Conservation (phyloP, 257 asterid species). For the Oldenlandia corymbosa region DNA sequence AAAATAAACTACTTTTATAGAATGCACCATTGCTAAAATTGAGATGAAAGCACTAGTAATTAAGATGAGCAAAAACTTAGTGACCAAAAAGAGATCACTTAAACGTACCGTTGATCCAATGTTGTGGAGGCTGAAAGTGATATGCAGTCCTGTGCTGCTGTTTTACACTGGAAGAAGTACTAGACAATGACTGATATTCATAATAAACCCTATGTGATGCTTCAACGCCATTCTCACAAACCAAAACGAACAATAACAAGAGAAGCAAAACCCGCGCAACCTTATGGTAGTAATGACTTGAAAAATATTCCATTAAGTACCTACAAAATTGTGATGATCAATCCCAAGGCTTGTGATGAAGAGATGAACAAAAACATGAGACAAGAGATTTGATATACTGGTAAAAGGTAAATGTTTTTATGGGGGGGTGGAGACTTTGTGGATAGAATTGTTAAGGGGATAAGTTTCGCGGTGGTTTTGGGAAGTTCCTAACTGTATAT, state of each 20-base stretch:
- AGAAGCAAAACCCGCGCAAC: not conserved
- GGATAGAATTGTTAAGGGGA: not conserved
- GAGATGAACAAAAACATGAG: too few relatives aligned
- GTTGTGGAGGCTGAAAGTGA: slow-evolving; percentile 1
- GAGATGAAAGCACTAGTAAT: too few relatives aligned
- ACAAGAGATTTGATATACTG: too few relatives aligned
- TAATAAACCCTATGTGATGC: not conserved
- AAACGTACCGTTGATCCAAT: slow-evolving; percentile 13
- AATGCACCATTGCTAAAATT: too few relatives aligned
- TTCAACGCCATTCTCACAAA: not conserved
- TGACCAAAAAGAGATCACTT: too few relatives aligned
- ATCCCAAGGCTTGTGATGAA: too few relatives aligned
- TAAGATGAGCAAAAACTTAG: too few relatives aligned
- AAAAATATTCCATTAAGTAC: not conserved
- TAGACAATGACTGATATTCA: not conserved
- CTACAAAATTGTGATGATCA: too few relatives aligned
- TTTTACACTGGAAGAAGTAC: not conserved
- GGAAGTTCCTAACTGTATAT: not conserved
- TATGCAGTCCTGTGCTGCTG: not conserved
- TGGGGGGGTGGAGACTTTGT: too few relatives aligned
- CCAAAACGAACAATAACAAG: not conserved
- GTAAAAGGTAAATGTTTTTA: too few relatives aligned
- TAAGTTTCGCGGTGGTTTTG: slow-evolving; percentile 3
- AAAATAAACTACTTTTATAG: too few relatives aligned
- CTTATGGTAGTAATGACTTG: not conserved